Evolutionary conservation across 768 basidiomycete species (phyloP), one percentile per base, ranked within the genome.

Genomic region (Suillus discolor): DNA sequence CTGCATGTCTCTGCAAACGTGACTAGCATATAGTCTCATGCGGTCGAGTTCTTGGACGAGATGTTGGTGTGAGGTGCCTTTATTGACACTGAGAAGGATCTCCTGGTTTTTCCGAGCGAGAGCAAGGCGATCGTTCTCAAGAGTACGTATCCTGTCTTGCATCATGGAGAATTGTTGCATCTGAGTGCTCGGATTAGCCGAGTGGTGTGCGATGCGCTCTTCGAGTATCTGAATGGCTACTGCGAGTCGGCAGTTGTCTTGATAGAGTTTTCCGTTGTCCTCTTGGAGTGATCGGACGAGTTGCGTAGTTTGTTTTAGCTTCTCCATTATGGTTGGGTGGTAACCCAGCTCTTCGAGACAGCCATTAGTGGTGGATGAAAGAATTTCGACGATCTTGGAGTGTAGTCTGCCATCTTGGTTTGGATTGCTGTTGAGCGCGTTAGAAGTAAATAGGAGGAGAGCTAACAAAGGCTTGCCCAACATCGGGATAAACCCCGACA

Each of bases 291-390:
- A 59, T 38, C 74, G 74, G 39, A 86, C 59, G 41, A 73, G 80
- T 55, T 76, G 77, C 5, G 77, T 62, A 65, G 67, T 47, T 16
- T 39, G n/a, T 28, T 71, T 68, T 61, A 70, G 55, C 8, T 42
- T 67, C 20, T 78, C 74, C 20, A 53, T 57, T 12, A 85, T 77
- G 7, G 79, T 77, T 23, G 83, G 80, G 67, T 76, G 77, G 71
- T 84, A 84, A 15, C 84, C 84, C 31, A 83, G 77, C 66, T 85
- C 85, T 5, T 76, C 69, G 28, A 84, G 75, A 68, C 81, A 85
- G 15, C 79, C 79, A 72, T 82, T 84, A 15, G 81, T 82, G 11
- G 80, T 83, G 15, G 62, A 69, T 0, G 84, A 69, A 20, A 86
- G 74, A 42, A 85, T 80, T 65, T 83, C 79, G 53, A 85, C 74